A percentile compares a stretch with the other conserved stretches of the same genome.
Evolutionary conservation across 2,329 filamentous ascomycete genomes (phyloP).

Genomic region (Blumeria graminis): DNA sequence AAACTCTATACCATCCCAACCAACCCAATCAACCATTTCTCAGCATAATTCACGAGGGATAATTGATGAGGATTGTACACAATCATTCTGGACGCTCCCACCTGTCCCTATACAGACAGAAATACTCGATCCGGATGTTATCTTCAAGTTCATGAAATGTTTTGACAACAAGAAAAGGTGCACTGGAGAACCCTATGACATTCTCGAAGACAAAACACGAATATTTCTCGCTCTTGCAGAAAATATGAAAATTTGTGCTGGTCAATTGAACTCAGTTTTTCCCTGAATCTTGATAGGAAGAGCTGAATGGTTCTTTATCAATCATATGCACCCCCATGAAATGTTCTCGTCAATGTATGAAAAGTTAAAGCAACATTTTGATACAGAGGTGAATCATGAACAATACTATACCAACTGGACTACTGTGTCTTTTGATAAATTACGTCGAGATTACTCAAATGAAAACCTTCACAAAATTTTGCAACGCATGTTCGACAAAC

Average conservation of each 20-base stretch:
- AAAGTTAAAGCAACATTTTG: background rate
- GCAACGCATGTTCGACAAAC: background rate
- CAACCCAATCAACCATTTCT: background rate
- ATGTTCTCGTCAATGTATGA: background rate
- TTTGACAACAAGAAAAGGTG: constrained; percentile 1
- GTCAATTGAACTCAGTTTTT: background rate
- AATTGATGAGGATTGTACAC: background rate
- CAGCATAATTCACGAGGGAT: background rate
- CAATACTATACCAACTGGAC: background rate
- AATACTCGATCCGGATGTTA: background rate
- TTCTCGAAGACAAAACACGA: background rate
- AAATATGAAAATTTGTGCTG: background rate
- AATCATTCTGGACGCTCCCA: background rate
- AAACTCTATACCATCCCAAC: background rate
- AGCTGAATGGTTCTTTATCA: background rate
- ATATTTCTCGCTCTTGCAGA: background rate
- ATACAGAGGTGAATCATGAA: background rate
- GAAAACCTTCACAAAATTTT: background rate
- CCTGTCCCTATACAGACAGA: background rate
- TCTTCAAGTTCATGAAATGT: background rate
- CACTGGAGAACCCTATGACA: background rate
- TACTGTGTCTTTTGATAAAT: background rate
- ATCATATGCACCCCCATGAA: background rate
- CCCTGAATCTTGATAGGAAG: background rate
- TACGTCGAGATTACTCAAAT: background rate